Evolutionary conservation across 2,329 filamentous ascomycete genomes (phyloP), one percentile per base, ranked within the genome.

Genomic region (Botrytis hyacinthi): DNA sequence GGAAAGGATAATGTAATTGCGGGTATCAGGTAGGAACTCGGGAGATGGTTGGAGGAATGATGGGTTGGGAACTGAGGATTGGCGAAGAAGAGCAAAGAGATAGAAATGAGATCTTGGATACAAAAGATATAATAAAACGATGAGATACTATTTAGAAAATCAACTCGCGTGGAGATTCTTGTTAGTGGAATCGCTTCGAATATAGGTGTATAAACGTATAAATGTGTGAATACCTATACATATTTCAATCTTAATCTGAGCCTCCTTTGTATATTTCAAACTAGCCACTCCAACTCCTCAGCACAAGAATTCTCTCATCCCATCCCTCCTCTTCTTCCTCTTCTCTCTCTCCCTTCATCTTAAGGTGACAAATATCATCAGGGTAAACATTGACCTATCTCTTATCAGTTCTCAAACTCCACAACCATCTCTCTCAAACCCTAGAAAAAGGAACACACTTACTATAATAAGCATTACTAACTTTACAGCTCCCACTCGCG

Each of bases 381-480:
- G 14, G 59, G 59, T 61, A 57, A 57, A 57, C 51, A 57, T 57
- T 57, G 51, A 57, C 51, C 51, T 57, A 57, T 57, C n/a, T 8
- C n/a, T 3, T 3, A 18, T 54, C 26, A 54, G 48, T 54, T 0
- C 48, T 9, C 10, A n/a, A 51, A n/a, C 5, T 16, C 26, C 5
- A 2, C 1, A 14, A 51, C 9, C 10, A 51, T n/a, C 48, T 14
- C 10, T 51, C 26, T 9, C 22, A n/a, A 14, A 2, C 5, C 9
- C 48, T 9, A 0, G n/a, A n/a, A n/a, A n/a, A n/a, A n/a, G 14
- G 9, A 26, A 48, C 10, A 1, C 65, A 51, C 67, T 76, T 18
- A 73, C 76, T 77, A 65, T 78, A 78, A 73, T 75, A 78, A 20
- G 67, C 22, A 70, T 74, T 78, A 6, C n/a, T 51, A 51, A 32